Evolutionary conservation across 179 eudicot species (phyloP).

Genomic region (Nepenthes alata): DNA sequence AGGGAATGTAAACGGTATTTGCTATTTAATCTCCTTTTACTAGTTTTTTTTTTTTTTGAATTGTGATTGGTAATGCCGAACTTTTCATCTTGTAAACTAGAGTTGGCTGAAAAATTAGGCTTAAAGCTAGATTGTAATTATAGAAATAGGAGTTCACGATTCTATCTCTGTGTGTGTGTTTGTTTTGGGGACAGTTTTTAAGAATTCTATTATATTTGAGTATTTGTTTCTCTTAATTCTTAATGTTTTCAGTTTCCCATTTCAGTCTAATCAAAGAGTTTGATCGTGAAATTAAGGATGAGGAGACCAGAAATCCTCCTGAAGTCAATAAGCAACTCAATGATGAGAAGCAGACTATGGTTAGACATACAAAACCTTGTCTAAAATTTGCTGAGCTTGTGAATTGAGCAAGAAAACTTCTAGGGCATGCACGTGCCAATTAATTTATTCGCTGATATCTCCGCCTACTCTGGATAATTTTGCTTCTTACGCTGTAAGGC

Average conservation of each 20-base stretch:
- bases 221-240: neutral
- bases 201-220: neutral
- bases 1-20: slow-evolving; percentile 91
- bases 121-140: no score
- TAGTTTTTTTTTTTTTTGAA: neutral
- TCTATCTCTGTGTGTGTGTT: no score
- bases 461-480: no score
- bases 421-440: no score
- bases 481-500: no score
- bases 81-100: no score
- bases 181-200: neutral
- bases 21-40: neutral
- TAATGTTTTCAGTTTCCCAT: neutral
- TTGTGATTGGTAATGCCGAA: no score
- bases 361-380: slow-evolving; percentile 13
- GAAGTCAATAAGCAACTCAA: slow-evolving; percentile 84
- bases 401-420: neutral
- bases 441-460: no score
- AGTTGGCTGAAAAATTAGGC: no score
- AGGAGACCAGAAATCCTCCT: slow-evolving; percentile 64
- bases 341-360: slow-evolving; percentile 94
- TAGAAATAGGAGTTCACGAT: no score
- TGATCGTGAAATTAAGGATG: slow-evolving; percentile 95
- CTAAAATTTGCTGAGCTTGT: neutral
- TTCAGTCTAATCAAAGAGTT: slow-evolving; percentile 84